phyloP scores from a whole-genome alignment of 139 green algal genomes.

The Closterium sp. region DNA sequence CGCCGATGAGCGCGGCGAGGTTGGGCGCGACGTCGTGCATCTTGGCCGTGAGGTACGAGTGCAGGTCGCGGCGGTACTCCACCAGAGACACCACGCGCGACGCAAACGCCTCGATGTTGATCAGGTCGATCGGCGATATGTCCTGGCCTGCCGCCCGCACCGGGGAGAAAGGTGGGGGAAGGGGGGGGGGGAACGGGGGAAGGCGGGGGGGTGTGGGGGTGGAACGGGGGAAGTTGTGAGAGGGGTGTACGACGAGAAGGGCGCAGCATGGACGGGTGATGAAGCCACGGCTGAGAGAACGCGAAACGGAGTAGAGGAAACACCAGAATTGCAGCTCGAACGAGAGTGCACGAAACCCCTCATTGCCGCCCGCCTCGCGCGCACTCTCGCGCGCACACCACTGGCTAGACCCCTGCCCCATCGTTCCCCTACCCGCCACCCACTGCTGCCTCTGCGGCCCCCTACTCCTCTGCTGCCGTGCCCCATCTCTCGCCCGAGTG shows the following conservation, averaged over 20 bases:
- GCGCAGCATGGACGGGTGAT: neutral
- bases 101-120: conserved; percentile 97
- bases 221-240: neutral
- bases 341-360: neutral
- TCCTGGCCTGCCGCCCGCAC: conserved; percentile 83
- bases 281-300: neutral
- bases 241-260: neutral
- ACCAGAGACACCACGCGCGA: conserved; percentile 87
- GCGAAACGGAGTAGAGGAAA: too few relatives aligned
- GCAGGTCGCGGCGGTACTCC: conserved; percentile 83
- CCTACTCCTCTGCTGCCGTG: neutral
- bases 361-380: neutral
- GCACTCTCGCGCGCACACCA: neutral
- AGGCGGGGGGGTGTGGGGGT: too few relatives aligned
- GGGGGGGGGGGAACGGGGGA: neutral
- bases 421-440: neutral
- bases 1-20: conserved; percentile 90
- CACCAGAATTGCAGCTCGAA: neutral
- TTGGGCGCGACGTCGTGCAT: conserved; percentile 95
- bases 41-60: conserved; percentile 78
- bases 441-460: neutral
- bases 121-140: conserved; percentile 94
- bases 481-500: neutral
- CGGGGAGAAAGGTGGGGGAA: conserved; percentile 1
- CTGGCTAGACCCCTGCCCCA: neutral